phyloP scores from a whole-genome alignment of 208 protist species.

The Trichomonas tenax region DNA sequence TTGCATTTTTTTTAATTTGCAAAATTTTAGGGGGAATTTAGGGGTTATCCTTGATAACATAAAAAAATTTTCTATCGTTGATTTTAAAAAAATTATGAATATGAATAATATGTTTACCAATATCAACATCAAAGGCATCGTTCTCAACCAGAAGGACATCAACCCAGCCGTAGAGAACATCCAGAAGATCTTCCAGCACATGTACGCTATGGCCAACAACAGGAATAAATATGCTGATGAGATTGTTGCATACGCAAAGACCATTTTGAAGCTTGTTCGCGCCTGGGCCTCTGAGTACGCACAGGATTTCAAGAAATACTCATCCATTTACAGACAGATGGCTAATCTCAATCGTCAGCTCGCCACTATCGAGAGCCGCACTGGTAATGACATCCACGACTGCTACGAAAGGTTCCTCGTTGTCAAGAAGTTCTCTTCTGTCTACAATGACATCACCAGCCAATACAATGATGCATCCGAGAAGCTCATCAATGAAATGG shows the following conservation, averaged over 20 bases:
- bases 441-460: background rate
- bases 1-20: background rate
- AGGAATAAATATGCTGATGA: background rate
- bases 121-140: background rate
- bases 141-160: background rate
- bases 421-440: background rate
- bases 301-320: background rate
- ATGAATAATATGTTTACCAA: background rate
- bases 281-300: background rate
- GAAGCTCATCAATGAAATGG: background rate
- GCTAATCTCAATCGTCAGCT: background rate
- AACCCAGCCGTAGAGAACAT: background rate
- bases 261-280: background rate
- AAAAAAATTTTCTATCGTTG: background rate
- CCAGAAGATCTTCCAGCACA: background rate
- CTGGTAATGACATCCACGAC: background rate
- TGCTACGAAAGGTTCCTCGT: background rate
- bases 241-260: background rate
- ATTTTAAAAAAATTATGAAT: background rate
- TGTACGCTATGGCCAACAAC: background rate
- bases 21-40: background rate
- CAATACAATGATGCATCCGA: background rate
- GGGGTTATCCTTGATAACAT: too few species aligned
- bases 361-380: background rate
- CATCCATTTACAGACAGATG: background rate